A percentile compares a stretch with the other conserved stretches of the same genome.
Evolutionary conservation across 2,329 filamentous ascomycete species (phyloP).

Genomic region (Neonectria coccinea): DNA sequence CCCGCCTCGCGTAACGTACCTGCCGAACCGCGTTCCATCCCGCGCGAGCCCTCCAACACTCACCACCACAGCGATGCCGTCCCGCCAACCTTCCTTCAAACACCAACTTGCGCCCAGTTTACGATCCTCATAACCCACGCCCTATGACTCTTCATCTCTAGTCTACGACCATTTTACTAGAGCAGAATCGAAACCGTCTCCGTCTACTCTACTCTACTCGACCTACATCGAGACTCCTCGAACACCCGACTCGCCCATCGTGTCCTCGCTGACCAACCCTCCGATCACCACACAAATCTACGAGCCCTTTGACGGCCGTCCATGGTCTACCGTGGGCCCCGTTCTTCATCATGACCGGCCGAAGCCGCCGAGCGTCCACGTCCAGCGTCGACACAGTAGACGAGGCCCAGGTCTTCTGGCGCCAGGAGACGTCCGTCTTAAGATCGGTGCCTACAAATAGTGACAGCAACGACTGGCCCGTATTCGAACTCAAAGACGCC

Average conservation of each 20-base stretch:
- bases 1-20: neutral
- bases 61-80: neutral
- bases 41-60: neutral
- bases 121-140: neutral
- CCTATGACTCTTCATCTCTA: neutral
- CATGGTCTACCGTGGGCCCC: slow-evolving; percentile 32
- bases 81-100: neutral
- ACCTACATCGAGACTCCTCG: neutral
- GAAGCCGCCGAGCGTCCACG: slow-evolving; percentile 56
- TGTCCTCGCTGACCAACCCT: neutral
- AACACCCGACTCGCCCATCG: neutral
- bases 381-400: slow-evolving; percentile 60
- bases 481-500: slow-evolving; percentile 71
- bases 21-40: slow-evolving; percentile 2
- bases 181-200: neutral
- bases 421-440: slow-evolving; percentile 51
- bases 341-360: slow-evolving; percentile 54
- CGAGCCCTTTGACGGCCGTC: neutral
- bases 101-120: neutral
- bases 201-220: neutral
- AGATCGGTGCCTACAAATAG: slow-evolving; percentile 43
- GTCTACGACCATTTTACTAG: neutral
- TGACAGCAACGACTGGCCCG: slow-evolving; percentile 66
- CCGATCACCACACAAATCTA: slow-evolving; percentile 5
- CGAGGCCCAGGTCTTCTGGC: slow-evolving; percentile 50